Conservation (phyloP, 257 asterid genomes). For the Przewalskia tangutica region DNA sequence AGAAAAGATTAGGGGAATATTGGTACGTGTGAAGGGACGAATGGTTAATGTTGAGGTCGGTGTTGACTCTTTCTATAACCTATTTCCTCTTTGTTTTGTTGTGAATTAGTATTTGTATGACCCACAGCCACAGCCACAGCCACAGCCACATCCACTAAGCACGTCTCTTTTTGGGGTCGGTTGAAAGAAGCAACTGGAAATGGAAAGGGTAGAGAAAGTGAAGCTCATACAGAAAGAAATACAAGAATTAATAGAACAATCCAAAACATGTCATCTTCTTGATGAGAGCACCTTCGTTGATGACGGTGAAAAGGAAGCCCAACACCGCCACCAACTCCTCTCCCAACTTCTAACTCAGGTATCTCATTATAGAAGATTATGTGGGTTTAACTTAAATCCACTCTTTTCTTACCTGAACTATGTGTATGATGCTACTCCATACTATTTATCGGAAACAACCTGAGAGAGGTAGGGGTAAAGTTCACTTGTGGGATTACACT, state of each 20-base stretch:
- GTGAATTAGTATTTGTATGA: background rate
- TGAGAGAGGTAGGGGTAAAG: too few species aligned
- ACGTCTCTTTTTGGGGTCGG: background rate
- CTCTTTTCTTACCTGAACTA: too few species aligned
- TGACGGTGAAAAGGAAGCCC: background rate
- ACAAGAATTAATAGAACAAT: constrained; percentile 20
- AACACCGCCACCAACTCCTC: constrained; percentile 18
- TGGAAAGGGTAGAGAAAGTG: constrained; percentile 23
- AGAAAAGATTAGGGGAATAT: background rate
- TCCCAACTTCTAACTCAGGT: constrained; percentile 37
- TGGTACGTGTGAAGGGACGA: background rate
- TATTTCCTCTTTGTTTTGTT: background rate
- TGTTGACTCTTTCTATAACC: background rate
- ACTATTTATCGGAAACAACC: too few species aligned
- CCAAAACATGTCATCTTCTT: constrained; percentile 6
- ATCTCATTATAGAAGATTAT: background rate
- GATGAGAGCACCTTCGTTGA: background rate
- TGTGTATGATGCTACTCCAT: too few species aligned
- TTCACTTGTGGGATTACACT: too few species aligned
- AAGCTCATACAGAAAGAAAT: constrained; percentile 27
- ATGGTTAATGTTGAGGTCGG: background rate
- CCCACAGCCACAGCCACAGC: background rate
- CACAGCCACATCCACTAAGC: background rate
- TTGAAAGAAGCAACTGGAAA: background rate
- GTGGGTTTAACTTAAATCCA: background rate